Base-by-base conservation (phyloP, 1,139 yeast species). In the Hyphopichia fennica region DNA sequence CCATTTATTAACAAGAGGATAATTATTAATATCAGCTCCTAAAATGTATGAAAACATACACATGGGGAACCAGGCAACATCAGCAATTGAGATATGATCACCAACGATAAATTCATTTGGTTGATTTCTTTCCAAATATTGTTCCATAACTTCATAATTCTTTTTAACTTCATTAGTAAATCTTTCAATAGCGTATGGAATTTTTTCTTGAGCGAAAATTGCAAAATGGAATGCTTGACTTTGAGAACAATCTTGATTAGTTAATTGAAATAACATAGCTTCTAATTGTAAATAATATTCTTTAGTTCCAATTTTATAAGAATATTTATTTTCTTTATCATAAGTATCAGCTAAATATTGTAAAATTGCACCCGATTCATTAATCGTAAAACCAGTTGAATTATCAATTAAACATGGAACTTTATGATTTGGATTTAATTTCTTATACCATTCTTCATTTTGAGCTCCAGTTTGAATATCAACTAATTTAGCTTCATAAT, bases 301-400 rank as follows among this genome's bases (percentile, higher is more conserved):
- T 25, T 57, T 62, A 16, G 81, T 61, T 3, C 78, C 79, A 17
- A 51, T 51, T 7, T 65, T 65, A 51, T 68, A 81, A 34, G 78
- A 72, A 52, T 60, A 77, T 55, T 75, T 74, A 49, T 73, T 58
- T 23, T 77, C 79, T 42, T 61, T 71, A 54, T 82, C 87, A 56
- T 77, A 82, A 46, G 73, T 77, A 45, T 79, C 84, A 38, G 74
- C 79, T 37, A 82, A 58, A 51, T 80, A 82, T 46, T 68, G 65
- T 58, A 82, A 56, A 46, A 82, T 81, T 14, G 86, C 84, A 20
- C 76, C 86, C 28, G 82, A 69, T 60, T 82, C 87, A 52, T 74
- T 71, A 37, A 82, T 52, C 13, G 70, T 59, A 17, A 72, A 61
- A 8, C 77, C 78, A 15, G 72, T 60, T 30, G 58, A 58, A 39